Percentiles rank a stretch among this genome's conserved stretches.
Evolutionary conservation across 305 asterid species (phyloP).

Genomic region (Solanum hybrid): DNA sequence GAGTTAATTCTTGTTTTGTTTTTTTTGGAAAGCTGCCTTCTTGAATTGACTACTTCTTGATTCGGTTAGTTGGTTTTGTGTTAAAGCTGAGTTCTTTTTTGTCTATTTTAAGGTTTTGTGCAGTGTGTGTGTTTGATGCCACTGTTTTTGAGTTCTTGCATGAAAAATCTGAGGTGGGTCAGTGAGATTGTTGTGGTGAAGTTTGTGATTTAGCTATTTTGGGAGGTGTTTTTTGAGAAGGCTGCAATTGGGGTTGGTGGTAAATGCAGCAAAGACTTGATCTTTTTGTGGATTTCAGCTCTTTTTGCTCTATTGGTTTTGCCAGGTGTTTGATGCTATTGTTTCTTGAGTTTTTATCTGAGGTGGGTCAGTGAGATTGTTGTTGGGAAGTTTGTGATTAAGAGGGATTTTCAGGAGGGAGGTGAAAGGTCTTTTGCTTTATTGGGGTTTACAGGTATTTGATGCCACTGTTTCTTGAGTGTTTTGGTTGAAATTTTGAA

Average conservation of each 20-base stretch:
- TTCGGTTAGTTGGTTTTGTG: slow-evolving; percentile 9
- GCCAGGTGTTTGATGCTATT: not conserved
- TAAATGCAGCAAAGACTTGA: not conserved
- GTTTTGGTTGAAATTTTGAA: slow-evolving; percentile 9
- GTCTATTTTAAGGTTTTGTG: not conserved
- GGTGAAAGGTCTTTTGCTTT: not conserved
- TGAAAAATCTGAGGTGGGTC: slow-evolving; percentile 5
- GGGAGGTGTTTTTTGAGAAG: not conserved
- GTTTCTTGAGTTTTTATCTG: not conserved
- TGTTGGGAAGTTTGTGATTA: slow-evolving; percentile 10
- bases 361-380: slow-evolving; percentile 7
- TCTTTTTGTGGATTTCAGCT: not conserved
- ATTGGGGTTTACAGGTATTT: not conserved
- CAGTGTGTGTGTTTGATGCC: not conserved
- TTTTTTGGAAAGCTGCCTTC: not conserved
- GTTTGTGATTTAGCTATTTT: slow-evolving; percentile 11
- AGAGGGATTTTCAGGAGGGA: not conserved
- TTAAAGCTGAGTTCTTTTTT: not conserved
- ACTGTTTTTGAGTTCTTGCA: not conserved
- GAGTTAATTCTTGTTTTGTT: not conserved
- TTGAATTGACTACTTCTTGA: slow-evolving; percentile 3
- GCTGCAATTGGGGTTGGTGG: not conserved
- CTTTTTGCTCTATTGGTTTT: not conserved
- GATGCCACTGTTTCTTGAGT: not conserved
- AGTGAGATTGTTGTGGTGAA: slow-evolving; percentile 5